Percentiles rank a stretch among this genome's conserved stretches.
Evolutionary conservation across 2,329 filamentous ascomycete species (phyloP).

Genomic region (Fusarium beomiforme): DNA sequence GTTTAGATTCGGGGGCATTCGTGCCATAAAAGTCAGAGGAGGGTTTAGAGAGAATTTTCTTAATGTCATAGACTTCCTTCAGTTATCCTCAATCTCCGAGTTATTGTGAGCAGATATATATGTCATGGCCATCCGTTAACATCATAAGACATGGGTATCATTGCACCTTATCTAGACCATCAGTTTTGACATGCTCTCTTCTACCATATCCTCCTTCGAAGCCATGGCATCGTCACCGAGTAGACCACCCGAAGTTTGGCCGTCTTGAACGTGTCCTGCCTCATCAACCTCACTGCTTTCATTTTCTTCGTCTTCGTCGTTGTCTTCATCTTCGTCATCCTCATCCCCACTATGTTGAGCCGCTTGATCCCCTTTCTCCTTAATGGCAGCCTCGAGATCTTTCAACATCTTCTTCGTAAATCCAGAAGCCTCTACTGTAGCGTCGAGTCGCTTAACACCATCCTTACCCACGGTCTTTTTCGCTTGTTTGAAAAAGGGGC

Average conservation of each 20-base stretch:
- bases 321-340: slow-evolving; percentile 45
- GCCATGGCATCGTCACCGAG: slow-evolving; percentile 33
- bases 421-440: slow-evolving; percentile 89
- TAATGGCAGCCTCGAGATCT: slow-evolving; percentile 91
- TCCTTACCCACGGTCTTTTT: slow-evolving; percentile 77
- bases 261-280: slow-evolving; percentile 29
- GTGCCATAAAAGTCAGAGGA: slow-evolving; percentile 38
- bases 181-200: slow-evolving; percentile 45
- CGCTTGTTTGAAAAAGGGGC: slow-evolving; percentile 86
- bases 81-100: neutral
- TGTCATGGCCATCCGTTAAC: neutral
- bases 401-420: slow-evolving; percentile 98
- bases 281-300: slow-evolving; percentile 42
- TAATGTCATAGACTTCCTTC: slow-evolving; percentile 35
- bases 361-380: slow-evolving; percentile 71
- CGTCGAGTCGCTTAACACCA: slow-evolving; percentile 77
- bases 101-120: neutral
- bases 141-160: slow-evolving; percentile 29
- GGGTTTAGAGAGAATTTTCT: slow-evolving; percentile 39
- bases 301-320: slow-evolving; percentile 44
- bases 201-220: slow-evolving; percentile 30
- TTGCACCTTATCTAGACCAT: slow-evolving; percentile 38
- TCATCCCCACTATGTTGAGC: slow-evolving; percentile 50
- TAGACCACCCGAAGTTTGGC: slow-evolving; percentile 33
- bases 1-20: slow-evolving; percentile 49